Conservation (phyloP, 352 stramenopile genomes). For the Phytophthora tubulina region DNA sequence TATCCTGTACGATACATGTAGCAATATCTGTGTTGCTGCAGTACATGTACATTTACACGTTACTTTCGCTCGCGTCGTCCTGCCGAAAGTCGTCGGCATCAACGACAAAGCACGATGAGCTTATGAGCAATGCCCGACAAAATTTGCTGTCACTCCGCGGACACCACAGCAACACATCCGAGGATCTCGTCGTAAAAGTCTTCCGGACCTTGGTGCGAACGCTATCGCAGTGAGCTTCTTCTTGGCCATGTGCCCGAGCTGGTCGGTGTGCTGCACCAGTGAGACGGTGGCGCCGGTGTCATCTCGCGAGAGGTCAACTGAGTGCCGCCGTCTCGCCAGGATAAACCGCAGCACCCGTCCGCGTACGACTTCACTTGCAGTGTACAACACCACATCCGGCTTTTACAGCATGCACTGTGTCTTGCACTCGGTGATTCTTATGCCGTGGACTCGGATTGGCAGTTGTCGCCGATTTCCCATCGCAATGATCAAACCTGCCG, state of each 20-base stretch:
- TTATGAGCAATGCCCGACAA: neutral
- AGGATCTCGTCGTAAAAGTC: neutral
- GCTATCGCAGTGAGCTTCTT: slow-evolving; percentile 7
- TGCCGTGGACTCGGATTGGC: slow-evolving; percentile 31
- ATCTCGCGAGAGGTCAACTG: neutral
- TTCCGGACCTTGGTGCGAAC: slow-evolving; percentile 5
- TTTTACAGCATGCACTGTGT: slow-evolving; percentile 39
- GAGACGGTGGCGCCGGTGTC: slow-evolving; percentile 22
- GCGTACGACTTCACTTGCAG: slow-evolving; percentile 4
- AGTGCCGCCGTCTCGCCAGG: neutral
- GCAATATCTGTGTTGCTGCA: neutral
- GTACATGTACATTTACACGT: no score
- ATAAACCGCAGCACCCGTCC: slow-evolving; percentile 4
- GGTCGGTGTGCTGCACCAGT: neutral
- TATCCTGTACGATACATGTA: neutral
- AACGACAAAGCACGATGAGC: neutral
- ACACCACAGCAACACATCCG: slow-evolving; percentile 14
- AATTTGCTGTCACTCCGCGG: neutral
- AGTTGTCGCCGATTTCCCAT: slow-evolving; percentile 32
- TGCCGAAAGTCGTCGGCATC: neutral
- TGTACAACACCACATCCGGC: slow-evolving; percentile 28
- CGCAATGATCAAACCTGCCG: slow-evolving; percentile 29
- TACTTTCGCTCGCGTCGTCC: slow-evolving; percentile 15
- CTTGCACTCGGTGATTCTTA: slow-evolving; percentile 24
- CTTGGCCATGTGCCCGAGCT: slow-evolving; percentile 2